Percentiles rank a stretch among this genome's conserved stretches.
Evolutionary conservation across 805 yeast genomes (phyloP).

Genomic region (Huiozyma naganishii): DNA sequence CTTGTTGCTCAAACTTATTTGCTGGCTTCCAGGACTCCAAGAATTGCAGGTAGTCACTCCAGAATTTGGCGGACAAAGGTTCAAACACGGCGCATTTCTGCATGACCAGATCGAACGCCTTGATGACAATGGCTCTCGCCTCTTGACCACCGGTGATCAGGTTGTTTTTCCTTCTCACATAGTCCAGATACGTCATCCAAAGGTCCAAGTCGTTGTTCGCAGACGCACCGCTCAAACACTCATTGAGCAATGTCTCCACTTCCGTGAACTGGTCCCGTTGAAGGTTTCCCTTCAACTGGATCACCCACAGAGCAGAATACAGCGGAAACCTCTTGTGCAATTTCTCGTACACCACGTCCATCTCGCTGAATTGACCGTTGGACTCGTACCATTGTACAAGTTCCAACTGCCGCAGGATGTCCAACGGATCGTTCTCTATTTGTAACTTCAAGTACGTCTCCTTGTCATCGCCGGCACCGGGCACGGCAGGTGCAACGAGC

Average conservation of each 20-base stretch:
- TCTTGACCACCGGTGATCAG: slow-evolving; percentile 73
- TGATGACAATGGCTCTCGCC: slow-evolving; percentile 60
- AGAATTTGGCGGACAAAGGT: slow-evolving; percentile 54
- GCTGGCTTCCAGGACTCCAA: slow-evolving; percentile 69
- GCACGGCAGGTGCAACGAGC: not conserved
- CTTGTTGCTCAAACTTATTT: slow-evolving; percentile 76
- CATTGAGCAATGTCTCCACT: slow-evolving; percentile 56
- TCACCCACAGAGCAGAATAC: slow-evolving; percentile 64
- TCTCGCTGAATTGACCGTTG: slow-evolving; percentile 50
- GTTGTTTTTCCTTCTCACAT: slow-evolving; percentile 58
- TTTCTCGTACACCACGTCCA: slow-evolving; percentile 46
- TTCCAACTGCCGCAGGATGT: slow-evolving; percentile 46
- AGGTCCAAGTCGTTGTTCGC: slow-evolving; percentile 47
- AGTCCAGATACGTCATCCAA: slow-evolving; percentile 69
- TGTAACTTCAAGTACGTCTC: not conserved
- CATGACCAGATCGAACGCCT: slow-evolving; percentile 77
- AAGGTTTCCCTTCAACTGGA: slow-evolving; percentile 55
- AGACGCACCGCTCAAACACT: slow-evolving; percentile 40
- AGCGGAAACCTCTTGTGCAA: slow-evolving; percentile 57
- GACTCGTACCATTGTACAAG: slow-evolving; percentile 38
- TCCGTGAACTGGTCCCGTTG: slow-evolving; percentile 51
- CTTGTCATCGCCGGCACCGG: not conserved
- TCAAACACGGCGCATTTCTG: slow-evolving; percentile 66
- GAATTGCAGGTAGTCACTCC: slow-evolving; percentile 78
- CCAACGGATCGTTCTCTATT: slow-evolving; percentile 33